phyloP scores from a whole-genome alignment of 768 basidiomycete genomes.

The Mycena crocata region DNA sequence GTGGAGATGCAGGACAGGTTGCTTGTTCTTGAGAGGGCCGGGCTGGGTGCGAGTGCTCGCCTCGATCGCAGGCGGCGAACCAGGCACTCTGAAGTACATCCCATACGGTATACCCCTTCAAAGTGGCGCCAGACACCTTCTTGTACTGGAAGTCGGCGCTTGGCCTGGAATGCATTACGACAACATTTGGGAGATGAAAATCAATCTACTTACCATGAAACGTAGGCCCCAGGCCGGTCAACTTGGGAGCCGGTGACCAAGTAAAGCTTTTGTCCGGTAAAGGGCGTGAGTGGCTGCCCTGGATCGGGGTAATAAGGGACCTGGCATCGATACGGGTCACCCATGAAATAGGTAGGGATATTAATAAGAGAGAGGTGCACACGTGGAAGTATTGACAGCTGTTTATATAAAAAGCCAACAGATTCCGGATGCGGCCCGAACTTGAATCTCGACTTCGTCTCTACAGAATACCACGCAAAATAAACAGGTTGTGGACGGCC shows the following conservation, averaged over 20 bases:
- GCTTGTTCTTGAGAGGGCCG: background rate
- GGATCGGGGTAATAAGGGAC: constrained; percentile 8
- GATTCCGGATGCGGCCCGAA: too few relatives aligned
- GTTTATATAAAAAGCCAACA: too few relatives aligned
- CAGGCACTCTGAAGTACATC: background rate
- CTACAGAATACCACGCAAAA: too few relatives aligned
- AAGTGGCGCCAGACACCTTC: background rate
- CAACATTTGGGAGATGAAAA: too few relatives aligned
- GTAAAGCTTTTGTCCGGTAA: background rate
- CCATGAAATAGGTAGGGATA: background rate
- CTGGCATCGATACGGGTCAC: background rate
- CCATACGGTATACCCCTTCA: background rate
- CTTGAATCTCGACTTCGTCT: too few relatives aligned
- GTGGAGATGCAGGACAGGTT: background rate
- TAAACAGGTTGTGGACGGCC: too few relatives aligned
- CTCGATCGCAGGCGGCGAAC: constrained; percentile 1
- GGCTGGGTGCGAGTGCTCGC: background rate
- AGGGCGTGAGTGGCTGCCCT: background rate
- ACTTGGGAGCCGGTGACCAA: background rate
- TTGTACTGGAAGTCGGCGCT: constrained; percentile 6
- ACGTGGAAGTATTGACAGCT: too few relatives aligned
- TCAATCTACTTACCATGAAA: background rate
- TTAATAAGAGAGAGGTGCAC: background rate
- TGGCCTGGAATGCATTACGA: background rate
- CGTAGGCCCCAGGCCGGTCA: background rate